phyloP scores from a whole-genome alignment of 208 protist species.

The Leishmania turanica region DNA sequence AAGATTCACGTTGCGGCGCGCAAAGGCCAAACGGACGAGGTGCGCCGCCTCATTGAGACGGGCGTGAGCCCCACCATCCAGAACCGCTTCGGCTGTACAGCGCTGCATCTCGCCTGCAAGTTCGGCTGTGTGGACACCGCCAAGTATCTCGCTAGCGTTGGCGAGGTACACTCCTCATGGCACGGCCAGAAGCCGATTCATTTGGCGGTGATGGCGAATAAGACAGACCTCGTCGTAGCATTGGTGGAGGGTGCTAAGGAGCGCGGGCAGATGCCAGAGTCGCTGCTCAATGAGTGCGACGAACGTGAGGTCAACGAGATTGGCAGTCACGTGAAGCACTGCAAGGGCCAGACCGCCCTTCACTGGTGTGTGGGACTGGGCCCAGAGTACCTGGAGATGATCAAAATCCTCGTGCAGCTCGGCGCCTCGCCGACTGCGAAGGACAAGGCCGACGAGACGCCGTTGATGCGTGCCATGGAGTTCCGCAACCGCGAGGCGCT shows the following conservation, averaged over 20 bases:
- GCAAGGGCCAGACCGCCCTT: conserved; percentile 70
- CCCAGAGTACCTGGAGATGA: conserved; percentile 64
- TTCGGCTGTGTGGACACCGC: conserved; percentile 72
- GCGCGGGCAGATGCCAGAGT: conserved; percentile 53
- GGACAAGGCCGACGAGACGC: conserved; percentile 76
- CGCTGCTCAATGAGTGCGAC: conserved; percentile 80
- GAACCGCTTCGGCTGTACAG: conserved; percentile 90
- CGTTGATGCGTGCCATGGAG: conserved; percentile 85
- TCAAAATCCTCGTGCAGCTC: conserved; percentile 62
- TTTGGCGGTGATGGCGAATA: conserved; percentile 78
- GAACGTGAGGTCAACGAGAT: conserved; percentile 69
- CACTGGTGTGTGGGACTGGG: conserved; percentile 87
- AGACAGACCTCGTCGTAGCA: conserved; percentile 62
- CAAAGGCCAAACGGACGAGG: conserved; percentile 76
- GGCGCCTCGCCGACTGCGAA: conserved; percentile 73
- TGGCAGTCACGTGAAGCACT: conserved; percentile 53
- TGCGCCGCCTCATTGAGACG: conserved; percentile 72
- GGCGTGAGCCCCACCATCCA: conserved; percentile 70
- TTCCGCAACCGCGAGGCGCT: conserved; percentile 61
- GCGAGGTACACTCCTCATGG: conserved; percentile 64
- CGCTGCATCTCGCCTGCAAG: conserved; percentile 87
- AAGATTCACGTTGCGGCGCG: conserved; percentile 83
- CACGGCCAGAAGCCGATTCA: conserved; percentile 86
- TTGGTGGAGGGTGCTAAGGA: conserved; percentile 61
- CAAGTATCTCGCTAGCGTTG: conserved; percentile 64